Evolutionary conservation across 305 asterid species (phyloP).

Genomic region (Striga hermonthica): DNA sequence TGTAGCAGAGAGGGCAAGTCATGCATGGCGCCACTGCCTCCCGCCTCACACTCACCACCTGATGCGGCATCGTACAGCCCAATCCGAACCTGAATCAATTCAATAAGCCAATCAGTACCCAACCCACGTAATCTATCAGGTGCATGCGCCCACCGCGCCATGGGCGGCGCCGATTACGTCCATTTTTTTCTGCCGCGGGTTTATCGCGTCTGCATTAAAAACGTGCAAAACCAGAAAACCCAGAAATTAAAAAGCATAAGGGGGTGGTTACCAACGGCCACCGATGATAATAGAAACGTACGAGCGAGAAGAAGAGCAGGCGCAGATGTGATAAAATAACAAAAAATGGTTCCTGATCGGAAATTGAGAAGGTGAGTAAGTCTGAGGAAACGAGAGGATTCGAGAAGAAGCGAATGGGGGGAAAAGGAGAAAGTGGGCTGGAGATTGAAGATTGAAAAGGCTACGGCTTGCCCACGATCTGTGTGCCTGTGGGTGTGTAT

Average conservation of each 20-base stretch:
- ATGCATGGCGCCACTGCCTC: conserved; percentile 85
- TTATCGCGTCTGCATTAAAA: conserved; percentile 40
- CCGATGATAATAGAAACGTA: conserved; percentile 18
- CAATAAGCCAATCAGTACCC: conserved; percentile 11
- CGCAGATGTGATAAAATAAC: conserved; percentile 26
- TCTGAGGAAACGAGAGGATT: conserved; percentile 31
- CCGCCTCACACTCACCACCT: conserved; percentile 60
- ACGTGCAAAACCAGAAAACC: conserved; percentile 30
- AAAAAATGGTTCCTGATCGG: neutral
- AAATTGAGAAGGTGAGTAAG: conserved; percentile 33
- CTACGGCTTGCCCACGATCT: conserved; percentile 34
- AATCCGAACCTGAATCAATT: conserved; percentile 40
- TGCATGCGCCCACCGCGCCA: conserved; percentile 48
- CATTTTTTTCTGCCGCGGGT: conserved; percentile 29
- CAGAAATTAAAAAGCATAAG: conserved; percentile 31
- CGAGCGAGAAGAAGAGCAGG: conserved; percentile 17
- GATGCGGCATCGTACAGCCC: conserved; percentile 62
- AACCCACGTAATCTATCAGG: conserved; percentile 42
- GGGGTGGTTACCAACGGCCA: conserved; percentile 14
- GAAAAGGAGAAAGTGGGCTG: conserved; percentile 25
- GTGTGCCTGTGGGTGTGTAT: conserved; percentile 24
- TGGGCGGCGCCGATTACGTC: conserved; percentile 34
- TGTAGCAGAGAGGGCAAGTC: conserved; percentile 85
- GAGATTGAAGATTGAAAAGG: neutral
- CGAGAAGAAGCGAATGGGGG: conserved; percentile 32